phyloP scores from a whole-genome alignment of 129 eudicot genomes.

The Flaveria linearis region DNA sequence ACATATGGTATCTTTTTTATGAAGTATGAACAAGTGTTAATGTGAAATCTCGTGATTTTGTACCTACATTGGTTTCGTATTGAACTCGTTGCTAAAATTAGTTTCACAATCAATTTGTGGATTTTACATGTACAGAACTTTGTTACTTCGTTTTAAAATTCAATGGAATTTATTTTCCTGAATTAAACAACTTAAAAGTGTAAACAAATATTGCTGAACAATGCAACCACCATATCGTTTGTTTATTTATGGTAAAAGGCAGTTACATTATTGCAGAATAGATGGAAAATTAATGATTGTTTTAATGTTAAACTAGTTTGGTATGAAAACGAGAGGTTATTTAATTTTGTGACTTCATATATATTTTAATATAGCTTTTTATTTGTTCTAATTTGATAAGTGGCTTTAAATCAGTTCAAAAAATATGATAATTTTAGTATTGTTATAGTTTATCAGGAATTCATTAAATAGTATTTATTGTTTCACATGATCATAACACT shows the following conservation, averaged over 20 bases:
- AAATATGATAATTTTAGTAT: not conserved
- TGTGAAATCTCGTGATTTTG: too few species aligned
- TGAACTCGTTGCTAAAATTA: too few species aligned
- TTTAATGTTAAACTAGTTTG: not conserved
- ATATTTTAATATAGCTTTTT: not conserved
- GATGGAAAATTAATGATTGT: slow-evolving; percentile 13
- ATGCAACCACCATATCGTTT: not conserved
- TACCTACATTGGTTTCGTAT: too few species aligned
- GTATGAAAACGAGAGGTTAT: slow-evolving; percentile 13
- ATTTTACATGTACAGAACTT: not conserved
- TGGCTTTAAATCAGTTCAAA: not conserved
- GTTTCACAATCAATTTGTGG: not conserved
- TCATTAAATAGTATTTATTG: not conserved
- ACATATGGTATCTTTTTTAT: too few species aligned
- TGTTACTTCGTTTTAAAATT: not conserved
- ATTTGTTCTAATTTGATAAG: not conserved
- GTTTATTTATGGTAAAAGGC: slow-evolving; percentile 16
- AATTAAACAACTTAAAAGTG: not conserved
- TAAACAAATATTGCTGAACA: slow-evolving; percentile 7
- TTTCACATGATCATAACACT: too few species aligned
- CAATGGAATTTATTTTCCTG: not conserved
- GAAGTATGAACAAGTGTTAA: too few species aligned
- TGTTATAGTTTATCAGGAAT: not conserved
- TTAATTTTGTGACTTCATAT: not conserved
- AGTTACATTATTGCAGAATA: slow-evolving; percentile 14